Evolutionary conservation across 768 basidiomycete species (phyloP), one percentile per base, ranked within the genome.

Genomic region (Lepiota venenata): DNA sequence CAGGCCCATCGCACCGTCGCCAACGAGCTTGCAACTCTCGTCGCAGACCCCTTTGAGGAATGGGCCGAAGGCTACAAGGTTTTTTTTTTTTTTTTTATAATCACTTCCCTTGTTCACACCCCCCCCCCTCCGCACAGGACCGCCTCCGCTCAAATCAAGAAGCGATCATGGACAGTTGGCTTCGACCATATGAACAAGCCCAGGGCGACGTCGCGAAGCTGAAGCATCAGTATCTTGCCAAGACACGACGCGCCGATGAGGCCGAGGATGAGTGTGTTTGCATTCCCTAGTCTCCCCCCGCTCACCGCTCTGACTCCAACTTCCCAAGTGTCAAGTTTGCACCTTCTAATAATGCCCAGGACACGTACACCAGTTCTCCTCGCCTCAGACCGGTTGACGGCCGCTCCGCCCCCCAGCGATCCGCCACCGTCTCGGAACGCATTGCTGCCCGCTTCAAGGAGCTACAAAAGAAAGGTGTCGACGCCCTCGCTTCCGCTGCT

Each of bases 191-290:
- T 60, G 88, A 91, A 58, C 78, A 84, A 38, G 77, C 82, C 0
- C 80, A 86, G 21, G 75, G 68, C 18, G 85, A 89, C 50, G 87
- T 91, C 4, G 66, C 75, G 40, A 87, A 87, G 69, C 71, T 93
- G 58, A 93, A 90, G 70, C 79, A 85, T 48, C 76, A 82, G 50
- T 96, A 96, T 64, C 67, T 91, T 10, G 69, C 77, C 29, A 96
- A 93, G 69, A 85, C 82, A 0, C 82, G 91, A 50, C 81, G 82
- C 38, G 93, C 94, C 14, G 94, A 97, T 61, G 94, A 97, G 64
- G 87, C 88, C 7, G 93, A 93, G 66, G 94, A 97, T 66, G 93
- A 96, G 94, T 96, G 69, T 63, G 92, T 76, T 27, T 49, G 37
- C 52, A 53, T 62, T 42, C 41, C 40, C 47, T 42, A 29, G 65